These are phyloP conservation scores for Gypsophila paniculata DNA, from an alignment of 179 eudicot species.

Conservation along the genomic window DNA sequence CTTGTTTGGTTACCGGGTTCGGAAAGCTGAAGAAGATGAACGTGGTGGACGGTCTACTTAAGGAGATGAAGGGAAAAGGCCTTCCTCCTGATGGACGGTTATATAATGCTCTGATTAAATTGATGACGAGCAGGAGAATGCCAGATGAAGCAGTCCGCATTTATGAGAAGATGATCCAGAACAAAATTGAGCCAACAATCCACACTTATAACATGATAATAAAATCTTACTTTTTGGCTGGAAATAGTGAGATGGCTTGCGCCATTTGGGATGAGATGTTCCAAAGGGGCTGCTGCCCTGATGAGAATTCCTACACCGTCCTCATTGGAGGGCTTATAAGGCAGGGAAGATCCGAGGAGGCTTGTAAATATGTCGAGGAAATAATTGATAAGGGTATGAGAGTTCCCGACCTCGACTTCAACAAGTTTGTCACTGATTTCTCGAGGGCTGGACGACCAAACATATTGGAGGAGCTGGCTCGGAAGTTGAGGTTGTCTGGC, in stretches of 20 bases:
- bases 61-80: slow-evolving; percentile 75
- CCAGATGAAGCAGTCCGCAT: slow-evolving; percentile 70
- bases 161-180: slow-evolving; percentile 67
- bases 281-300: slow-evolving; percentile 75
- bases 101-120: slow-evolving; percentile 73
- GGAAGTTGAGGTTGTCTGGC: slow-evolving; percentile 60
- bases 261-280: slow-evolving; percentile 88
- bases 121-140: slow-evolving; percentile 66
- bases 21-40: slow-evolving; percentile 78
- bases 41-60: slow-evolving; percentile 52
- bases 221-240: slow-evolving; percentile 54
- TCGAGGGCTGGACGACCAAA: slow-evolving; percentile 56
- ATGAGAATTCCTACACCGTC: slow-evolving; percentile 72
- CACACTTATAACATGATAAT: slow-evolving; percentile 85
- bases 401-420: slow-evolving; percentile 70
- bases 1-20: slow-evolving; percentile 81
- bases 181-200: slow-evolving; percentile 56
- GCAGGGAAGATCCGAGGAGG: slow-evolving; percentile 67
- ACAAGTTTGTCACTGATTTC: slow-evolving; percentile 59
- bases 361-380: slow-evolving; percentile 70
- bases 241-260: slow-evolving; percentile 56
- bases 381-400: slow-evolving; percentile 87
- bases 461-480: slow-evolving; percentile 60
- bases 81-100: slow-evolving; percentile 58
- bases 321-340: slow-evolving; percentile 71